Evolutionary conservation across 345 rosid genomes (phyloP).

Genomic region (Populus nigra): DNA sequence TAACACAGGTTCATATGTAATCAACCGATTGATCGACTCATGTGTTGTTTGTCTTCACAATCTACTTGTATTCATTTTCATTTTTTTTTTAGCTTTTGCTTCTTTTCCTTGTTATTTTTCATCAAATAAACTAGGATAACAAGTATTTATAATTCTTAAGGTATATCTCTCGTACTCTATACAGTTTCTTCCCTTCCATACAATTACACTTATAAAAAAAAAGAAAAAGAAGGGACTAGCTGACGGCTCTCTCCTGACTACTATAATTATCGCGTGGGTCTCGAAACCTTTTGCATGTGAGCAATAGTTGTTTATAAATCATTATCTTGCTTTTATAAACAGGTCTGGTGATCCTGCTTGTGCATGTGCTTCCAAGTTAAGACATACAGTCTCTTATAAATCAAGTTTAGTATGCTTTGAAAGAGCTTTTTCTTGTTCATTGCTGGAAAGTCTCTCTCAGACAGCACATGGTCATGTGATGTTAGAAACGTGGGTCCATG

Average conservation of each 20-base stretch:
- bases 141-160: too few species aligned
- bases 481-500: constrained; percentile 64
- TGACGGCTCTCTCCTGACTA: not conserved
- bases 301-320: not conserved
- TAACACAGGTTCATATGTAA: too few species aligned
- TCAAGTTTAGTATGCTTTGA: constrained; percentile 17
- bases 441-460: constrained; percentile 59
- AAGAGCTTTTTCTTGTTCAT: not conserved
- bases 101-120: too few species aligned
- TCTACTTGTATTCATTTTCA: too few species aligned
- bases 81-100: too few species aligned
- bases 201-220: too few species aligned
- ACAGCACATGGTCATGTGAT: constrained; percentile 66
- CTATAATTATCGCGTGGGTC: not conserved
- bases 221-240: not conserved
- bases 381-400: constrained; percentile 27
- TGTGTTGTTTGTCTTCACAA: too few species aligned
- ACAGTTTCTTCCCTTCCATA: too few species aligned
- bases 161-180: too few species aligned
- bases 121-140: too few species aligned
- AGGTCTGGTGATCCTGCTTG: constrained; percentile 18
- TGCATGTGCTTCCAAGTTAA: constrained; percentile 32
- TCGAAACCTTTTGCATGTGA: constrained; percentile 11
- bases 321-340: constrained; percentile 1
- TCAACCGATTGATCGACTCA: fast-evolving